Percentiles rank a stretch among this genome's conserved stretches.
Conservation (phyloP, 1,284 basidiomycete genomes). For the Pisolithus thermaeus region DNA sequence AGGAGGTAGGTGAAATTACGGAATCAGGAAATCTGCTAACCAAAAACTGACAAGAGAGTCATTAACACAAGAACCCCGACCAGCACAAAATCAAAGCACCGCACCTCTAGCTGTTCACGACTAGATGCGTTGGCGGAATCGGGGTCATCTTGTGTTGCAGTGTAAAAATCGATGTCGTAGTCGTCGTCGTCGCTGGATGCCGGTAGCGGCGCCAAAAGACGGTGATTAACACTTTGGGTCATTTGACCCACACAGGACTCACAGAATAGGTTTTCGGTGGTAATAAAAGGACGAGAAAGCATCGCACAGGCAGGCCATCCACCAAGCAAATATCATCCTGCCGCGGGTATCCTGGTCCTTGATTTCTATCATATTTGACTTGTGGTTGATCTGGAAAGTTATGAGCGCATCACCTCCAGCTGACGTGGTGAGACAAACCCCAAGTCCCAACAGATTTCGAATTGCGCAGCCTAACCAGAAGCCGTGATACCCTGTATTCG, state of each 20-base stretch:
- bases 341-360: constrained; percentile 66
- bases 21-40: constrained; percentile 32
- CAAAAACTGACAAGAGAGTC: constrained; percentile 28
- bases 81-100: constrained; percentile 14
- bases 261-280: constrained; percentile 59
- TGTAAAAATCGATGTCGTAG: constrained; percentile 77
- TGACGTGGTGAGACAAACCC: constrained; percentile 36
- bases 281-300: constrained; percentile 56
- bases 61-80: constrained; percentile 4
- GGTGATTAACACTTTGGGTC: constrained; percentile 35
- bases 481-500: constrained; percentile 59
- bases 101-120: constrained; percentile 70
- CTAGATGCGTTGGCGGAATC: constrained; percentile 53
- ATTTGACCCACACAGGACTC: constrained; percentile 45
- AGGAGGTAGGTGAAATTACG: constrained; percentile 11
- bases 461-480: constrained; percentile 79
- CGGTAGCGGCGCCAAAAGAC: constrained; percentile 10
- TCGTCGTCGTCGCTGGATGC: constrained; percentile 49
- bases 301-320: constrained; percentile 58
- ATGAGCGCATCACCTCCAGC: constrained; percentile 1
- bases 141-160: constrained; percentile 50
- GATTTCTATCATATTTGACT: constrained; percentile 64
- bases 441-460: constrained; percentile 69
- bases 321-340: constrained; percentile 84
- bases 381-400: constrained; percentile 65